Conservation (phyloP, 1,284 basidiomycete genomes). For the Exobasidium cylindrosporum region DNA sequence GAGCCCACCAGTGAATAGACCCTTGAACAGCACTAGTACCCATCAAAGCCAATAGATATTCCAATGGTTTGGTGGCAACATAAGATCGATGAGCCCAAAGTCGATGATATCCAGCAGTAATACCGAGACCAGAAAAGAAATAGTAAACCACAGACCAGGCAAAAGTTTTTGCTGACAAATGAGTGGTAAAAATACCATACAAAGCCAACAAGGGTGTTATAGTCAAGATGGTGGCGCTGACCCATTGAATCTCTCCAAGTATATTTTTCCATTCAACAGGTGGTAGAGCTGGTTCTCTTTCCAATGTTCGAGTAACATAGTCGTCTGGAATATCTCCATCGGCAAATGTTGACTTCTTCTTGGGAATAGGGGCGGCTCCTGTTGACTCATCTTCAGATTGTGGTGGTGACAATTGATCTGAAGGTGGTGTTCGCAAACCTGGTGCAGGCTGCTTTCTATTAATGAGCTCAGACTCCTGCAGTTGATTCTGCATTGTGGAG, state of each 20-base stretch:
- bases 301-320: constrained; percentile 38
- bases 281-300: constrained; percentile 36
- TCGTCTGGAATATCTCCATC: constrained; percentile 48
- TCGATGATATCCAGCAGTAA: constrained; percentile 52
- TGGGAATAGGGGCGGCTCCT: background rate
- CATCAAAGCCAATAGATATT: constrained; percentile 50
- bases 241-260: constrained; percentile 51
- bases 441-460: constrained; percentile 12
- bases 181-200: constrained; percentile 48
- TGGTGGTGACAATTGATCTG: constrained; percentile 18
- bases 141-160: constrained; percentile 45
- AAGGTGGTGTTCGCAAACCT: constrained; percentile 17
- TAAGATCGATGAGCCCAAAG: constrained; percentile 54
- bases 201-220: constrained; percentile 40
- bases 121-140: constrained; percentile 52
- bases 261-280: constrained; percentile 48
- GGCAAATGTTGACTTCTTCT: constrained; percentile 17
- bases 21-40: constrained; percentile 52
- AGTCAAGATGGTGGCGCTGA: constrained; percentile 49
- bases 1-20: constrained; percentile 54
- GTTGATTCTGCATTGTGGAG: background rate
- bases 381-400: constrained; percentile 14
- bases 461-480: background rate
- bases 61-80: constrained; percentile 40
- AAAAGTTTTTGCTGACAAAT: constrained; percentile 33